These are phyloP conservation scores for Fusarium goolgardi DNA, from an alignment of 2,329 filamentous ascomycete genomes.

Conservation along the genomic window DNA sequence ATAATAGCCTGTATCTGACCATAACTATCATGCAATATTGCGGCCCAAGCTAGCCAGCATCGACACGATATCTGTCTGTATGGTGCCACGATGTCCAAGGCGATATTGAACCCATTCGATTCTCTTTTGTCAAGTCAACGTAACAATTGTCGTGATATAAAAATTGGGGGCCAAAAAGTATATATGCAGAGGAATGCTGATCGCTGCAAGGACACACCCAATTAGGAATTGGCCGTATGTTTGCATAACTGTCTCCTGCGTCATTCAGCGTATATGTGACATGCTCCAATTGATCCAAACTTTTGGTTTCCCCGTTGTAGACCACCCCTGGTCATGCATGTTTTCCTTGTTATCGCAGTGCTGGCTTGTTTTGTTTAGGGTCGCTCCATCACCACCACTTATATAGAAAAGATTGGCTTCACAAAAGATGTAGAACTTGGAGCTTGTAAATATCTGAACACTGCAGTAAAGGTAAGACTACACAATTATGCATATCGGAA, in stretches of 20 bases:
- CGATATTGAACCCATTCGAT: slow-evolving; percentile 57
- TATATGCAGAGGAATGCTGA: slow-evolving; percentile 66
- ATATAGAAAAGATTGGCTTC: not conserved
- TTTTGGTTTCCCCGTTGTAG: not conserved
- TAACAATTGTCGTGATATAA: slow-evolving; percentile 44
- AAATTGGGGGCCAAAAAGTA: slow-evolving; percentile 20
- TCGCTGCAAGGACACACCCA: slow-evolving; percentile 66
- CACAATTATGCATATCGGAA: not conserved
- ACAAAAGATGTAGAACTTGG: not conserved
- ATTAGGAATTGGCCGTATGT: slow-evolving; percentile 54
- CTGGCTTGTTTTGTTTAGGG: not conserved
- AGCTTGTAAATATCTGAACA: not conserved
- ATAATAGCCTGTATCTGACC: slow-evolving; percentile 26
- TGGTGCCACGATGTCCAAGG: slow-evolving; percentile 16
- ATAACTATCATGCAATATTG: slow-evolving; percentile 69
- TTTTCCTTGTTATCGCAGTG: slow-evolving; percentile 1
- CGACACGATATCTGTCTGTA: not conserved
- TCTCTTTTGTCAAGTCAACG: slow-evolving; percentile 55
- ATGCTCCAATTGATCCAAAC: not conserved
- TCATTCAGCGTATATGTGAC: not conserved
- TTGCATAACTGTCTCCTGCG: slow-evolving; percentile 1
- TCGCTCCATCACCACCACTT: not conserved
- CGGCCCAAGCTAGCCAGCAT: slow-evolving; percentile 9
- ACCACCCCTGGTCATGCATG: not conserved
- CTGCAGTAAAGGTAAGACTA: not conserved